Base-by-base conservation (phyloP, 2,329 filamentous ascomycete species). In the Cladophialophora bantiana region DNA sequence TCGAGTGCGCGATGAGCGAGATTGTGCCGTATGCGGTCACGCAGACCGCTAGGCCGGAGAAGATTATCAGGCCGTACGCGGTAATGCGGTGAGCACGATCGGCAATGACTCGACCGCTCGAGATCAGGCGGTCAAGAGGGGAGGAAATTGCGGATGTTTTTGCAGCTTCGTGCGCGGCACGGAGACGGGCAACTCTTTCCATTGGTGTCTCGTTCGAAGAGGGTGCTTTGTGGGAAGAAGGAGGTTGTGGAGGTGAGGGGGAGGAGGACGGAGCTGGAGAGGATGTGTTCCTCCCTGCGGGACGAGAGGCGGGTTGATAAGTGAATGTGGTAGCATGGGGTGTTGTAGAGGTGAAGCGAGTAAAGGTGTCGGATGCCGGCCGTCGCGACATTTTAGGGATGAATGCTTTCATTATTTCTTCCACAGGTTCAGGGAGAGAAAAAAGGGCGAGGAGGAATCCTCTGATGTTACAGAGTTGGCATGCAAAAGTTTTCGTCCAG, bases 1-100 rank as follows among this genome's bases (percentile, higher is more conserved):
- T 85, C 77, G 90, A 91, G 79, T 90, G 88, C 67, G 89, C 78
- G 65, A 90, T 83, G 82, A 91, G 86, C 73, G 89, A 88, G 67
- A 86, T 83, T 70, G 89, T 83, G 9, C 88, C 88, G 75, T 89
- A 89, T 45, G 86, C 82, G 42, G 87, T 88, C 53, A 90, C 83
- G 50, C 85, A 84, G 72, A 83, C 86, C 59, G 84, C 83, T 68
- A 89, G 79, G 66, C 88, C 88, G 85, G 75, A 53, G 69, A 87
- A 82, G 58, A 84, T 84, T 72, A 90, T 87, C 68, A 90, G 78
- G 31, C 83, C 82, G 71, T 86, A 83, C 20, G 88, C 86, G 70
- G 87, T 87, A 60, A 83, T 79, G 72, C 85, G 83, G 77, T 90
- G 88, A 59, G 85, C 83, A 69, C 82, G 81, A 77, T 90, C 88